A percentile compares a stretch with the other conserved stretches of the same genome.
phyloP scores from a whole-genome alignment of 768 basidiomycete genomes.

The Lactarius sanguifluus region DNA sequence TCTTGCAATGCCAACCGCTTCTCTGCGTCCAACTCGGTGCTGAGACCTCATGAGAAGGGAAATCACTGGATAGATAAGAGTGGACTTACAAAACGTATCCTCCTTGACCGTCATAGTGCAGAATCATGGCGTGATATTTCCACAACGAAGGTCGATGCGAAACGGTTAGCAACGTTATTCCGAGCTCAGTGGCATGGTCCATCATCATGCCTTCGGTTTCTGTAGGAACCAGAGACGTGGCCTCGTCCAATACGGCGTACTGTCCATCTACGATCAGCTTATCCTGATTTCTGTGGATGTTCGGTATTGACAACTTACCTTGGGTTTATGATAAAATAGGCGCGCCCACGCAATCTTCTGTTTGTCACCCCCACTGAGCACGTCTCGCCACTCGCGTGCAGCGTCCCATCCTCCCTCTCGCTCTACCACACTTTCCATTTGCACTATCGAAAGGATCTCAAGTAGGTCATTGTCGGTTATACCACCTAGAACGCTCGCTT shows the following conservation, averaged over 20 bases:
- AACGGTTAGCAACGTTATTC: slow-evolving; percentile 91
- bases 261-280: slow-evolving; percentile 36
- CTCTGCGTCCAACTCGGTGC: slow-evolving; percentile 87
- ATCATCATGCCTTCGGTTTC: slow-evolving; percentile 96
- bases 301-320: slow-evolving; percentile 46
- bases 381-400: slow-evolving; percentile 90
- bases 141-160: slow-evolving; percentile 94
- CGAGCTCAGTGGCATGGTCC: slow-evolving; percentile 82
- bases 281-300: neutral
- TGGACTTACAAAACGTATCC: slow-evolving; percentile 87
- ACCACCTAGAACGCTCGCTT: slow-evolving; percentile 46
- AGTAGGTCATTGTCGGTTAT: slow-evolving; percentile 75
- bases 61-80: neutral
- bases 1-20: slow-evolving; percentile 88
- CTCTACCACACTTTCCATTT: slow-evolving; percentile 84
- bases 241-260: slow-evolving; percentile 97
- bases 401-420: slow-evolving; percentile 96
- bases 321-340: slow-evolving; percentile 92
- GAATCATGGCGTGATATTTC: slow-evolving; percentile 86
- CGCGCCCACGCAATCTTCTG: slow-evolving; percentile 97
- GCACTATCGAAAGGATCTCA: slow-evolving; percentile 68
- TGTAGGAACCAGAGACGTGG: slow-evolving; percentile 89
- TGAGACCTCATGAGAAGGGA: slow-evolving; percentile 35
- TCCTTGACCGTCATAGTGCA: slow-evolving; percentile 93
- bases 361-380: slow-evolving; percentile 92